These are phyloP conservation scores for Favolaschia claudopus DNA, from an alignment of 768 basidiomycete genomes.

Conservation along the genomic window DNA sequence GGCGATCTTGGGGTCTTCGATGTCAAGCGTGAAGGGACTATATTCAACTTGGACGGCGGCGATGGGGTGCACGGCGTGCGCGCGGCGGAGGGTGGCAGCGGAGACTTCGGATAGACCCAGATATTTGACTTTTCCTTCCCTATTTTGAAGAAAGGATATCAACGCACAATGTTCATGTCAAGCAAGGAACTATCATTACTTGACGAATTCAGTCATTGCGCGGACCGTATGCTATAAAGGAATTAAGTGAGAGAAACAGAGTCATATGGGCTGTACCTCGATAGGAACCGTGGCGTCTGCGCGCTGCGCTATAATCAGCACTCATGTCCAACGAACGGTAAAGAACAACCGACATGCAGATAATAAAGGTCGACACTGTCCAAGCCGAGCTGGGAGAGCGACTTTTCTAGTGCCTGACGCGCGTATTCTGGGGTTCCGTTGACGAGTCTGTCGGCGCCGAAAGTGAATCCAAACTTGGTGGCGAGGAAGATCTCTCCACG, in stretches of 20 bases:
- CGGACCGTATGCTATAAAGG: constrained; percentile 46
- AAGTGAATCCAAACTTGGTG: constrained; percentile 52
- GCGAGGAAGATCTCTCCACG: constrained; percentile 65
- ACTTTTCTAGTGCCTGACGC: constrained; percentile 43
- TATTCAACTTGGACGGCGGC: constrained; percentile 60
- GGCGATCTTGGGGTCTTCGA: constrained; percentile 51
- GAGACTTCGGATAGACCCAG: constrained; percentile 63
- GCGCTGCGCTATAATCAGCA: constrained; percentile 28
- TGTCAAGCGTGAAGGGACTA: constrained; percentile 56
- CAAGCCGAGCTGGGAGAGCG: constrained; percentile 51
- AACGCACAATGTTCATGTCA: neutral
- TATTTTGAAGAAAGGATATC: neutral
- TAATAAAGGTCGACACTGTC: constrained; percentile 56
- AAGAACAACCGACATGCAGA: constrained; percentile 41
- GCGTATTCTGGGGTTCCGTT: constrained; percentile 49
- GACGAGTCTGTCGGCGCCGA: constrained; percentile 18
- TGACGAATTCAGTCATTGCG: constrained; percentile 60
- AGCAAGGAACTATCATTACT: constrained; percentile 39
- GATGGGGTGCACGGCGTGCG: constrained; percentile 58
- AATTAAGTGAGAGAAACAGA: neutral
- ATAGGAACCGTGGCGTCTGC: constrained; percentile 53
- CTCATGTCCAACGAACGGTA: neutral
- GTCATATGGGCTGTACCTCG: constrained; percentile 44
- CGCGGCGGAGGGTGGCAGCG: constrained; percentile 54
- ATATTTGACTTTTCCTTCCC: constrained; percentile 54